Base-by-base conservation (phyloP, 371 early-diverging fungal genomes). In the Mucor sp. region DNA sequence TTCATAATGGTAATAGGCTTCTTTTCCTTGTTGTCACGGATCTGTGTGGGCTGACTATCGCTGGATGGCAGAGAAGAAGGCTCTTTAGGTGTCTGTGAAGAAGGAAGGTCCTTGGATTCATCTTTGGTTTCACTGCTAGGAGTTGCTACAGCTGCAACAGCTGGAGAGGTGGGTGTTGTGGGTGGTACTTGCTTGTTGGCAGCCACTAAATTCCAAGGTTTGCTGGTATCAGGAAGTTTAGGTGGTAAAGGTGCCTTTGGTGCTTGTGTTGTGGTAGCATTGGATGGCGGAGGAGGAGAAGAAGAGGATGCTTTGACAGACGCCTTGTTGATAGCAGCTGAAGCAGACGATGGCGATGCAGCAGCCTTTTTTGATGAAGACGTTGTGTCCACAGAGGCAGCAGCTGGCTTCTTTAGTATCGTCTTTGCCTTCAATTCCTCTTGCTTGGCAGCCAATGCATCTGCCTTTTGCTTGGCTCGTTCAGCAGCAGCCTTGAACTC, bases 391-490 rank as follows among this genome's bases (percentile, higher is more conserved):
- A 7, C 53, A 53, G 27, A 23, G 14, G 17, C 41, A 53, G 12
- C 53, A 53, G 37, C 9, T 12, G 53, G 57, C 28, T 48, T 59
- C 15, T n/a, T 69, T 30, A n/a, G 33, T 47, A 12, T 58, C 14
- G 33, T 27, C 37, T n/a, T 58, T 53, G 8, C 55, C 50, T 60
- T 8, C 39, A 33, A 50, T 44, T 59, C 44, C 6, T 2, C 41
- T 25, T 58, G 56, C 35, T 60, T 28, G 9, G 43, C 48, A 27
- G 58, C 70, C 21, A 65, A 55, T 15, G 64, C 53, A 7, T 58
- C 68, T 17, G 82, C 82, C 60, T 84, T 84, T 53, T 81, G 79
- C 53, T 75, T 65, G 12, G 84, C 84, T 33, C 84, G 70, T 58
- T 78, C 79, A 39, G 75, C 70, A 8, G 75, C 71, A n/a, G 84